Conservation (phyloP, 805 yeast species). For the Candida nemodendra region DNA sequence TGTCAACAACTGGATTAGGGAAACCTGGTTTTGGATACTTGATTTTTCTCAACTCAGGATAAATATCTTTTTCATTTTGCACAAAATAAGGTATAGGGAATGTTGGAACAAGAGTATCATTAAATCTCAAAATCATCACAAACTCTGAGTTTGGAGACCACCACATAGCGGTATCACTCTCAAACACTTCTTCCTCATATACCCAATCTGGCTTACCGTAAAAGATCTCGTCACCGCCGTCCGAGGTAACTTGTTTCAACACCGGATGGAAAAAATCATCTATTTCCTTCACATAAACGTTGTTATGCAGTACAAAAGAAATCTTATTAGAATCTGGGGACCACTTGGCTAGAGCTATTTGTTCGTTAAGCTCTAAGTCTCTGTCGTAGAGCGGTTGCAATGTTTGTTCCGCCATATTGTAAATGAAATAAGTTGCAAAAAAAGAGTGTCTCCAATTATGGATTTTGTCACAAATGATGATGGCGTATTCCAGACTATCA, state of each 20-base stretch:
- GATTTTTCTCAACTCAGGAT: conserved; percentile 59
- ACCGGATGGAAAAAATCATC: conserved; percentile 21
- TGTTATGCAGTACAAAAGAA: conserved; percentile 67
- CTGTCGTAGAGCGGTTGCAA: conserved; percentile 25
- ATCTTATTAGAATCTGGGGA: conserved; percentile 67
- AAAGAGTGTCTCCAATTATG: conserved; percentile 77
- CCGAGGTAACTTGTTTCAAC: conserved; percentile 55
- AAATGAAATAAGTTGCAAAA: conserved; percentile 59
- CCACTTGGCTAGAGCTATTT: conserved; percentile 57
- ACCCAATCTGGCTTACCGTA: conserved; percentile 96
- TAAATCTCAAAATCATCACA: conserved; percentile 62
- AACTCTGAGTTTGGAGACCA: conserved; percentile 79
- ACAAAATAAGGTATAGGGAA: conserved; percentile 76
- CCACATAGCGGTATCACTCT: conserved; percentile 72
- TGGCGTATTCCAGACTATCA: conserved; percentile 59
- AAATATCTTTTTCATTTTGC: conserved; percentile 43
- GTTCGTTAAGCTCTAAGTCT: conserved; percentile 23
- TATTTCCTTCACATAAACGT: conserved; percentile 57
- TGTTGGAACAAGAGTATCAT: conserved; percentile 72
- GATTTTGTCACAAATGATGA: conserved; percentile 58
- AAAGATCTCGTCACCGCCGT: conserved; percentile 69
- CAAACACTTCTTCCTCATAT: conserved; percentile 85
- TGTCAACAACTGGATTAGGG: conserved; percentile 64
- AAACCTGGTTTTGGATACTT: conserved; percentile 87
- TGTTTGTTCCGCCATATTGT: conserved; percentile 39